These are phyloP conservation scores for Coemansia interrupta DNA, from an alignment of 192 early-diverging fungal genomes.

Conservation along the genomic window DNA sequence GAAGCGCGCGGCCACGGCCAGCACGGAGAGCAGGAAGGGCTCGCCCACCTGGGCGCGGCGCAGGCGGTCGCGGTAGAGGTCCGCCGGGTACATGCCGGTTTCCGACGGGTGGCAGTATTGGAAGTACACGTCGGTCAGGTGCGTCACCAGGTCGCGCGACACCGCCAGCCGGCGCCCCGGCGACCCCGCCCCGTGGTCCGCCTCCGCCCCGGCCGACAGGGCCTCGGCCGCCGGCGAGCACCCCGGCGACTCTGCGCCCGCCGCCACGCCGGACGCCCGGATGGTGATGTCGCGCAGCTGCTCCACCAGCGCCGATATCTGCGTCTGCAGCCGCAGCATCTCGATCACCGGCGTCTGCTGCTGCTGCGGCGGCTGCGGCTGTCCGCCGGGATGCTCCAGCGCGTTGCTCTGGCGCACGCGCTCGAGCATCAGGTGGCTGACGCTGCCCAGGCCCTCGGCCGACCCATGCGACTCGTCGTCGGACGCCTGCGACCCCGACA, in stretches of 20 bases:
- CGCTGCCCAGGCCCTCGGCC: slow-evolving; percentile 14
- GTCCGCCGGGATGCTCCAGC: slow-evolving; percentile 6
- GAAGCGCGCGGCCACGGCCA: slow-evolving; percentile 47
- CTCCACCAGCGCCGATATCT: slow-evolving; percentile 44
- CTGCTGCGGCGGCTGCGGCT: not conserved
- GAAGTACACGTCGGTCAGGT: slow-evolving; percentile 43
- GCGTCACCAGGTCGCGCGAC: slow-evolving; percentile 48
- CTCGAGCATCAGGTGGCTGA: slow-evolving; percentile 38
- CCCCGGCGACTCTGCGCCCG: not conserved
- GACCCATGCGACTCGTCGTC: slow-evolving; percentile 9
- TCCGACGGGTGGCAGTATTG: slow-evolving; percentile 40
- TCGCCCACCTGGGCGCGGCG: slow-evolving; percentile 46
- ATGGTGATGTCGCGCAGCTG: slow-evolving; percentile 47
- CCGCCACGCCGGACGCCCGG: slow-evolving; percentile 22
- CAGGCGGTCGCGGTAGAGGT: slow-evolving; percentile 47
- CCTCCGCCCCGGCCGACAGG: not conserved
- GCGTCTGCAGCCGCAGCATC: slow-evolving; percentile 50
- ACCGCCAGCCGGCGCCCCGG: slow-evolving; percentile 13
- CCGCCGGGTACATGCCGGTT: slow-evolving; percentile 49
- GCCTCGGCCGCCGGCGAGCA: not conserved
- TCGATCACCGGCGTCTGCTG: slow-evolving; percentile 34
- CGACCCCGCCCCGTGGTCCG: not conserved
- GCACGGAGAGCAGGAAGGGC: slow-evolving; percentile 41
- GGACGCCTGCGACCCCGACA: slow-evolving; percentile 13
- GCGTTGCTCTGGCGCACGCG: slow-evolving; percentile 11